These are phyloP conservation scores for Combretum micranthum DNA, from an alignment of 345 rosid genomes.

Conservation along the genomic window DNA sequence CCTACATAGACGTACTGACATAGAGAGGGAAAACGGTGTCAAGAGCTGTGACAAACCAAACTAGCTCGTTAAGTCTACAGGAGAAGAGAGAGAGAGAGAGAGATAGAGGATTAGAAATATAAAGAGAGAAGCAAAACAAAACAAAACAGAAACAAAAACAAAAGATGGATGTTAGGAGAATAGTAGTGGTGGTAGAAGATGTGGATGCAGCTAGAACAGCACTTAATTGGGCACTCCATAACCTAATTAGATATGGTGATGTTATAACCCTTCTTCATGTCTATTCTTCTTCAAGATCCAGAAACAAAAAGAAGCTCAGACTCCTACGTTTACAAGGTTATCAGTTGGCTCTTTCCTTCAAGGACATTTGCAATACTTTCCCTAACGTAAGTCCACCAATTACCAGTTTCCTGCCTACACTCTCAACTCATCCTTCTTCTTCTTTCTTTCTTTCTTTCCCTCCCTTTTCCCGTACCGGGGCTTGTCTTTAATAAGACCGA, in stretches of 20 bases:
- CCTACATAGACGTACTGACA: too few species aligned
- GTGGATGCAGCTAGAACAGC: conserved; percentile 38
- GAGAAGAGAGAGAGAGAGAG: not conserved
- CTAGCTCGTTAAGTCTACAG: not conserved
- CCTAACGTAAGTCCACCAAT: conserved; percentile 20
- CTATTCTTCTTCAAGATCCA: conserved; percentile 11
- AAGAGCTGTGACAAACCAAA: conserved; percentile 7
- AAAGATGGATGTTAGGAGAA: conserved; percentile 31
- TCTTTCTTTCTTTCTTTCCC: too few species aligned
- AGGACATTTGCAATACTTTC: conserved; percentile 38
- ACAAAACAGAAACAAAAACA: too few species aligned
- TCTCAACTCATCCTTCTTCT: too few species aligned
- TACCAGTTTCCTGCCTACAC: too few species aligned
- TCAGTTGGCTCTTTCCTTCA: conserved; percentile 43
- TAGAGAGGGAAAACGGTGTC: not conserved
- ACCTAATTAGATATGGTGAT: conserved; percentile 34
- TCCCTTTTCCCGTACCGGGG: too few species aligned
- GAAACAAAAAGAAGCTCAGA: conserved; percentile 21
- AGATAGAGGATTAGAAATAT: not conserved
- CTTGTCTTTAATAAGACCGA: too few species aligned
- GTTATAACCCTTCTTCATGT: conserved; percentile 40
- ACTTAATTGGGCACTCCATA: conserved; percentile 40
- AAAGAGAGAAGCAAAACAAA: too few species aligned
- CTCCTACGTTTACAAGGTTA: conserved; percentile 34
- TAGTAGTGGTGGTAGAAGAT: conserved; percentile 43